Evolutionary conservation across 2,329 filamentous ascomycete species (phyloP).

Genomic region (Leptographium wingfieldii): DNA sequence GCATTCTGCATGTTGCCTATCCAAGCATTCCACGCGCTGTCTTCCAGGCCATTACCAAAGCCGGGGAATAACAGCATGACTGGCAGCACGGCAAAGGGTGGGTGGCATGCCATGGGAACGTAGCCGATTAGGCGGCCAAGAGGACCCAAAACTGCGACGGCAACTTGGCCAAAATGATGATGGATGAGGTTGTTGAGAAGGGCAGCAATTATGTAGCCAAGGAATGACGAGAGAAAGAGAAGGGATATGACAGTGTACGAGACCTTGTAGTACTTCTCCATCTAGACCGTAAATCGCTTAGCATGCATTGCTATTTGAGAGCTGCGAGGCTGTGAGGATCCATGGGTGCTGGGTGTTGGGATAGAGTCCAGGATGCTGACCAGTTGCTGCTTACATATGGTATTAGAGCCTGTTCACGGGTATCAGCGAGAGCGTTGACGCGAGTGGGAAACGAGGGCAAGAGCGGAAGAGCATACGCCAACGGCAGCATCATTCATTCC

Average conservation of each 20-base stretch:
- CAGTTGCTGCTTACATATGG: slow-evolving; percentile 25
- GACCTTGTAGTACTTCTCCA: slow-evolving; percentile 50
- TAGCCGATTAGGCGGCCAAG: slow-evolving; percentile 52
- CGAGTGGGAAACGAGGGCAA: too few relatives aligned
- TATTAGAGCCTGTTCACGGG: slow-evolving; percentile 28
- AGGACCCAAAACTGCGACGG: slow-evolving; percentile 55
- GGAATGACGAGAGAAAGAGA: slow-evolving; percentile 53
- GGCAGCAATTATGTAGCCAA: slow-evolving; percentile 51
- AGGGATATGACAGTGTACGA: slow-evolving; percentile 52
- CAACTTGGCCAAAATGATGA: slow-evolving; percentile 53
- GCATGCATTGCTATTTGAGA: neutral
- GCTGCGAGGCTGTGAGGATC: neutral
- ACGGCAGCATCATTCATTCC: slow-evolving; percentile 57
- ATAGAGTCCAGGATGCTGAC: neutral
- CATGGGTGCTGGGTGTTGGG: too few relatives aligned
- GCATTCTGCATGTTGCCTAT: slow-evolving; percentile 58
- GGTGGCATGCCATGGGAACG: slow-evolving; percentile 51
- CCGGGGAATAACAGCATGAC: slow-evolving; percentile 53
- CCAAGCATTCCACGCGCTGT: slow-evolving; percentile 47
- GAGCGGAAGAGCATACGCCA: slow-evolving; percentile 31
- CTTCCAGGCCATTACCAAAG: slow-evolving; percentile 58
- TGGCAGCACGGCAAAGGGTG: slow-evolving; percentile 55
- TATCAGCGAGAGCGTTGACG: neutral
- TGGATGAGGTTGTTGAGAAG: slow-evolving; percentile 54
- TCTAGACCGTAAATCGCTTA: slow-evolving; percentile 19